Base-by-base conservation (phyloP, 2,329 filamentous ascomycete species). In the Trichoderma sp. region DNA sequence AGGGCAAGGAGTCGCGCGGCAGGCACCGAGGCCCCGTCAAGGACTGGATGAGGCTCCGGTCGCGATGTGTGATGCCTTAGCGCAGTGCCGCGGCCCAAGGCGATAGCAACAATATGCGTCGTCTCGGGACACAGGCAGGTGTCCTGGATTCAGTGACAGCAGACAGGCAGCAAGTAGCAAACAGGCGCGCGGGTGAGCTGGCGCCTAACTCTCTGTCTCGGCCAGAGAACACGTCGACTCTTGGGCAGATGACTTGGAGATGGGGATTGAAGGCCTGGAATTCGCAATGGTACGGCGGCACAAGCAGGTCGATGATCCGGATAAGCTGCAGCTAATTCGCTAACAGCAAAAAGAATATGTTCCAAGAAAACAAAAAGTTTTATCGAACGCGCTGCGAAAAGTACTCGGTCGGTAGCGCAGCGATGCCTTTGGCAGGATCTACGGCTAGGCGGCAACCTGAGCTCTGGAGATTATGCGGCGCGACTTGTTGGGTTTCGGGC, bases 401-500 rank as follows among this genome's bases (percentile, higher is more conserved):
- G 11, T 12, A 71, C 21, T 69, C 33, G 21, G 24, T 69, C 38
- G 45, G 45, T 53, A 53, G 45, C 59, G 50, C 27, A 27, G 24
- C n/a, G n/a, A 38, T 75, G 27, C 27, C 31, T 56, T 14, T 62
- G n/a, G 12, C 18, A 24, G 63, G 29, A 65, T 41, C 53, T 53
- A 56, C 38, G 63, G 24, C 71, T 67, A 33, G 50, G 71, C 71
- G 73, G 64, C 65, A 69, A 75, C 41, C 35, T 21, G 18, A 62
- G 56, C 73, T 56, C 35, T 63, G 35, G 38, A 53, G 14, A 38
- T 64, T 60, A 31, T 67, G 53, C 50, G 62, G 71, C 71, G 73
- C 73, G 73, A 60, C 56, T 75, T 29, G 64, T 75, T 75, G 35
- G 73, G 60, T 63, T 63, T 63, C 60, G 24, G 60, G 41, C 66